phyloP scores from a whole-genome alignment of 2,329 filamentous ascomycete species.

The Teratosphaeria epicoccoides region DNA sequence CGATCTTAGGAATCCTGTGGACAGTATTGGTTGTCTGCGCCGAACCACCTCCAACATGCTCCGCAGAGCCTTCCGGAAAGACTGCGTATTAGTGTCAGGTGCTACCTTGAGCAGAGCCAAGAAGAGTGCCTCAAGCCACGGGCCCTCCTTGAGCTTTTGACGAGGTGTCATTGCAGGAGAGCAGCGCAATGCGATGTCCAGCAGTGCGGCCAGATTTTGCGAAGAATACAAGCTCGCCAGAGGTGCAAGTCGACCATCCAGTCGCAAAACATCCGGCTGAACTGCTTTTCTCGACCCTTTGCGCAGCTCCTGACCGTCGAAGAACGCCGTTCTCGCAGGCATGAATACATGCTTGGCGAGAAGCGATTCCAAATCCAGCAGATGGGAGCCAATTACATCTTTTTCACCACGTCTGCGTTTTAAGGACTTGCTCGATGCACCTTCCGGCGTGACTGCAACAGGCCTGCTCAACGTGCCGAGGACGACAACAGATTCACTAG shows the following conservation, averaged over 20 bases:
- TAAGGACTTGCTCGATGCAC: neutral
- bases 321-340: constrained; percentile 30
- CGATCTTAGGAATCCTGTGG: constrained; percentile 8
- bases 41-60: constrained; percentile 5
- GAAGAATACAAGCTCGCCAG: constrained; percentile 4
- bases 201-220: constrained; percentile 17
- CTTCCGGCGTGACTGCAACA: neutral
- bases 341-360: constrained; percentile 34
- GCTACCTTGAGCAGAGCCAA: constrained; percentile 24
- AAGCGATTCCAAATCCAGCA: constrained; percentile 11
- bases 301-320: constrained; percentile 9
- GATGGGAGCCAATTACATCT: neutral
- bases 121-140: constrained; percentile 36
- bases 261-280: neutral
- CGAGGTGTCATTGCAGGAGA: constrained; percentile 31
- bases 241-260: constrained; percentile 1
- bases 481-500: constrained; percentile 9
- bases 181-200: constrained; percentile 33
- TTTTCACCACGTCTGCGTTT: constrained; percentile 15
- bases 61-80: constrained; percentile 3
- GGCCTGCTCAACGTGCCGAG: neutral
- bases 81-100: constrained; percentile 11
- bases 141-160: constrained; percentile 29
- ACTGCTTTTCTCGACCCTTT: neutral
- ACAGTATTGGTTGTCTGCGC: constrained; percentile 8